Base-by-base conservation (phyloP, 352 stramenopile genomes). In the Globisporangium iwayamae region DNA sequence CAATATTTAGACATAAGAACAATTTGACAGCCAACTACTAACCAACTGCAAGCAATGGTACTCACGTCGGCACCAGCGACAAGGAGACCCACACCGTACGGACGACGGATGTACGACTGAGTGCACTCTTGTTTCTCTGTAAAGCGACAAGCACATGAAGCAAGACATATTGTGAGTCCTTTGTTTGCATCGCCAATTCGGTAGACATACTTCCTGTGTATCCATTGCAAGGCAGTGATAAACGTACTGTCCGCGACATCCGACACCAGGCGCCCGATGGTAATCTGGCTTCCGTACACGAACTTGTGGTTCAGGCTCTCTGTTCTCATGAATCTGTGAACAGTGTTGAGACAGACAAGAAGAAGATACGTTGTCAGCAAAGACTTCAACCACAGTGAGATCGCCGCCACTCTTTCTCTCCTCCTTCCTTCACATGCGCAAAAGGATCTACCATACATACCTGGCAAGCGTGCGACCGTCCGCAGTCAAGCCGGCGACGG, bases 221-320 rank as follows among this genome's bases (percentile, higher is more conserved):
- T 53, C 41, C 22, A 52, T 38, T 36, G 25, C 4, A 30, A n/a
- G 50, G 51, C 25, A 18, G 16, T 0, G 8, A 25, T 30, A 18
- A 56, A 69, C 65, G 50, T 65, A 71, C 79, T 98, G 83, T 99
- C 98, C 7, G 98, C 97, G 16, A 99, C 76, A 74, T 99, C 96
- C 58, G 87, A 91, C 30, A 99, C 96, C 53, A 99, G 78, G 10
- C 96, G 85, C 45, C 94, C 91, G 10, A 96, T 91, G 18, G 96
- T 96, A 65, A 99, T 97, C 64, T 82, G 78, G 63, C 94, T 97
- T 56, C 97, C 96, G 75, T 99, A 99, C 43, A 99, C 93, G 73
- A 99, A 99, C 82, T 99, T 99, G 89, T 99, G 96, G 79, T 99
- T 99, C 59, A 99, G 79, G 69, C 96, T 98, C 79, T 99, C 98